Evolutionary conservation across 2,329 filamentous ascomycete species (phyloP), one percentile per base, ranked within the genome.

Genomic region (Capronia coronata): DNA sequence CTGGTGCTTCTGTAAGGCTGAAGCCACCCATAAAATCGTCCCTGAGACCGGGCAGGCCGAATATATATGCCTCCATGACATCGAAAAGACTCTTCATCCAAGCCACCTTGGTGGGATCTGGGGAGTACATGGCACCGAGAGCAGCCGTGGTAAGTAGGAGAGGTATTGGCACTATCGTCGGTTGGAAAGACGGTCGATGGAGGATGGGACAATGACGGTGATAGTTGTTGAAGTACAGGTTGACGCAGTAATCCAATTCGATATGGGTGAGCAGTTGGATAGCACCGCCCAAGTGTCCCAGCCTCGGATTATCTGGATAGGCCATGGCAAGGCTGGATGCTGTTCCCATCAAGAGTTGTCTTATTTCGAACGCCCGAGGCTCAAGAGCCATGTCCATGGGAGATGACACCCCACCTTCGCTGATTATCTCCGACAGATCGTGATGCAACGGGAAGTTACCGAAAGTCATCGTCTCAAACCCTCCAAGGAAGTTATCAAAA

Each of bases 81-180:
- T 71, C 65, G 46, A 57, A 42, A 16, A 55, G 42, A 43, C 39
- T 48, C 38, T 52, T 53, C 51, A 56, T 55, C 48, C 51, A 54
- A 2, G 32, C 48, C 6, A 55, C 46, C 34, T 51, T 54, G 8
- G 38, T 37, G 19, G 30, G 34, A 3, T 56, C 52, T 2, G 61
- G 60, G 3, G 68, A 71, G 48, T 73, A 74, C 63, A 72, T 71
- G 0, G 69, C 69, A 2, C 72, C 72, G 57, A 71, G 67, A 38
- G 73, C 65, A 0, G 65, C 61, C 3, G 74, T 60, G 0, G 66
- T 62, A 1, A 69, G 61, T 2, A 75, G 59, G 4, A 75, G 59
- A 1, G 69, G 63, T 30, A 68, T 55, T 2, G 68, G 60, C 5
- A 63, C 64, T 1, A 61, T 61, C 8, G 70, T 65, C 1, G 67